Percentiles rank a stretch among this genome's conserved stretches.
phyloP scores from a whole-genome alignment of 78 protist genomes.

The Monocercomonoides exilis region DNA sequence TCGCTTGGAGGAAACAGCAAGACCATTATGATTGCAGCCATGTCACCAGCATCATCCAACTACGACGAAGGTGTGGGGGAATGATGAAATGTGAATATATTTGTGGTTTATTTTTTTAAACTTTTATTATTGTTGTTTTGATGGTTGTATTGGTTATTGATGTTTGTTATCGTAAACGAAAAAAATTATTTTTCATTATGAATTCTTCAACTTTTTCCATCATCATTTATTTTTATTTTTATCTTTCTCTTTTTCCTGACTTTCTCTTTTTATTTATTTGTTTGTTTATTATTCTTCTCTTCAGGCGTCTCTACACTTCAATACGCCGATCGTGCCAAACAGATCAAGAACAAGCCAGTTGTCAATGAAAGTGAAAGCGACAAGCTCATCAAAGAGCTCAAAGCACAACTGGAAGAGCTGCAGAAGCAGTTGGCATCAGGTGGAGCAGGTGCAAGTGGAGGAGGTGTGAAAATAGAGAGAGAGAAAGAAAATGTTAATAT shows the following conservation, averaged over 20 bases:
- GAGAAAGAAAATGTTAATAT: too few species aligned
- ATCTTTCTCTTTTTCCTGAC: too few species aligned
- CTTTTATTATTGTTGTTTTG: too few species aligned
- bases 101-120: too few species aligned
- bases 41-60: slow-evolving; percentile 43
- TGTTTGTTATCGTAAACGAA: too few species aligned
- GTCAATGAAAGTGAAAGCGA: slow-evolving; percentile 14
- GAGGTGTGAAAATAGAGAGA: not conserved
- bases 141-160: too few species aligned
- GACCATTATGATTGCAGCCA: slow-evolving; percentile 40
- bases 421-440: slow-evolving; percentile 18
- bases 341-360: slow-evolving; percentile 61
- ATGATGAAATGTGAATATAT: too few species aligned
- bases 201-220: not conserved
- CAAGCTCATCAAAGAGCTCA: slow-evolving; percentile 11
- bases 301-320: slow-evolving; percentile 41
- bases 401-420: slow-evolving; percentile 19
- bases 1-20: slow-evolving; percentile 42
- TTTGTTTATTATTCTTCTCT: too few species aligned
- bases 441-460: not conserved
- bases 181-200: not conserved
- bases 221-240: not conserved
- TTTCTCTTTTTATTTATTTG: too few species aligned
- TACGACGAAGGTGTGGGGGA: slow-evolving; percentile 25
- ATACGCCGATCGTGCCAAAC: slow-evolving; percentile 80